Evolutionary conservation across 441 rosid species (phyloP), one percentile per base, ranked within the genome.

Genomic region (Populus tomentosa): DNA sequence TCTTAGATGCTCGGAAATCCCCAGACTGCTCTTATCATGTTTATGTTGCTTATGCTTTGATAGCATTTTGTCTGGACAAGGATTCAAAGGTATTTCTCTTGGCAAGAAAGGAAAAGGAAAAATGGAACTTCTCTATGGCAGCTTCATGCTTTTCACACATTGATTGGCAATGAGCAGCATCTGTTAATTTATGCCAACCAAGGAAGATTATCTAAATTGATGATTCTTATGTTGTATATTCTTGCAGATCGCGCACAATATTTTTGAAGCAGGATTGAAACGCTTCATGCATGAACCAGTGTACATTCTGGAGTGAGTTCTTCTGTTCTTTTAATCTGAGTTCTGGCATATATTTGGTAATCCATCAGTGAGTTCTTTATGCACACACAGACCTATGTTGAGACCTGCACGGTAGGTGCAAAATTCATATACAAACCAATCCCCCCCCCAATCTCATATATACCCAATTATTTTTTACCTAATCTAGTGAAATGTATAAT

Each of bases 41-140:
- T 76, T 96, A 89, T 81, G 94, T 96, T 78, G 98, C 99, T 56
- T 94, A 91, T 85, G 98, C 98, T 24, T 87, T 83, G 80, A 90
- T 96, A 92, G 97, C 92, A n/a, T 91, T 92, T 83, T 94, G 98
- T 85, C 90, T 90, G 67, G 94, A 92, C 91, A 96, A 94, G 86
- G 91, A 94, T 84, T 90, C 98, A 75, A 94, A 94, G 98, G 98
- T 96, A 61, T 64, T 50, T 61, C 78, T 74, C 75, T 75, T 71
- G 68, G 50, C 70, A 63, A 26, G 10, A 5, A 53, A 16, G 61
- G 61, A 16, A 53, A 53, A 38, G 36, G 33, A 67, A 65, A 65
- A 46, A 40, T 64, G 13, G 14, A 69, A 56, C 32, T 71, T 18
- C 32, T 33, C 6, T 73, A 36, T 35, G 10, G 18, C 21, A 74